phyloP scores from a whole-genome alignment of 1,139 yeast species.

The Pichia sp. region DNA sequence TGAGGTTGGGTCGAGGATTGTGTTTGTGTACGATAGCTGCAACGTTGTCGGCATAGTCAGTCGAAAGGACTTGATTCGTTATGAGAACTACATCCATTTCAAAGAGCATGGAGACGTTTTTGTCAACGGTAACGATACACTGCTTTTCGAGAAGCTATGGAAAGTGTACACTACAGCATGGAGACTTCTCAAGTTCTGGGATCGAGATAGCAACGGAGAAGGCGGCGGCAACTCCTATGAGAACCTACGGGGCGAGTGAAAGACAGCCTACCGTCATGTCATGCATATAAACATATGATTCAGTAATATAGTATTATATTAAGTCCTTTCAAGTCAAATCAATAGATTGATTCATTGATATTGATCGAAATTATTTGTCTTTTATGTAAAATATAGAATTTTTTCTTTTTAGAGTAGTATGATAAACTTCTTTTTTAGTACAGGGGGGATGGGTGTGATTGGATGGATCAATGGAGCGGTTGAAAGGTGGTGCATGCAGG shows the following conservation, averaged over 20 bases:
- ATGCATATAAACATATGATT: no score
- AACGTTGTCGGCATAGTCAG: conserved; percentile 57
- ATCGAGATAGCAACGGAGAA: not conserved
- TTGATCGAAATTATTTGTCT: not conserved
- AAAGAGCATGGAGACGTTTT: conserved; percentile 28
- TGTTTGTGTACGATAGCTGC: conserved; percentile 58
- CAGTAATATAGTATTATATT: not conserved
- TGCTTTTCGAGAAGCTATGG: conserved; percentile 21
- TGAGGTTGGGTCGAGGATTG: conserved; percentile 74
- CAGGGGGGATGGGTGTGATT: not conserved
- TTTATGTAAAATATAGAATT: not conserved
- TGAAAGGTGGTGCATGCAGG: not conserved
- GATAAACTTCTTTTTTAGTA: not conserved
- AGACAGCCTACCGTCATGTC: not conserved
- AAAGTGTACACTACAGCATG: conserved; percentile 5
- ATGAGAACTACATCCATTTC: conserved; percentile 36
- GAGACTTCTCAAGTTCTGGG: conserved; percentile 3
- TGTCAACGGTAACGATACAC: conserved; percentile 22
- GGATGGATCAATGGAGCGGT: not conserved
- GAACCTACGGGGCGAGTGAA: not conserved
- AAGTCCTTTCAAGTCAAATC: not conserved
- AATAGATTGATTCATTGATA: not conserved
- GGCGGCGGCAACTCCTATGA: not conserved
- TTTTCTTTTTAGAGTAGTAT: not conserved
- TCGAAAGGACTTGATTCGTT: conserved; percentile 63